Base-by-base conservation (phyloP, 2,329 filamentous ascomycete genomes). In the Trichophyton verrucosum region DNA sequence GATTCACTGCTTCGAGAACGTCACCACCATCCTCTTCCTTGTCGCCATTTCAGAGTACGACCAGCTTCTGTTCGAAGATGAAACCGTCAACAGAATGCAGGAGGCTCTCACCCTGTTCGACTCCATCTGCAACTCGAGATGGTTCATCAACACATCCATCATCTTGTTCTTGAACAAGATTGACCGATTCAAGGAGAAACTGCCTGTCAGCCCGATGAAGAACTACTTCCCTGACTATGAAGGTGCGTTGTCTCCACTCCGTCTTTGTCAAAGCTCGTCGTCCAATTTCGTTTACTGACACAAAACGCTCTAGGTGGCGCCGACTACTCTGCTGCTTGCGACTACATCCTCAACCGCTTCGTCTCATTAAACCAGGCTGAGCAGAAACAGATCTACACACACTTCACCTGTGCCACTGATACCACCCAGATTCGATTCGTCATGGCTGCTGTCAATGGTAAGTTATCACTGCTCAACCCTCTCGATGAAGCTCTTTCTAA, bases 361-460 rank as follows among this genome's bases (percentile, higher is more conserved):
- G 94, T 97, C 70, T 94, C 89, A 73, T 81, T 99, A 73, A 99
- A 99, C 80, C 94, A 97, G 78, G 92, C 96, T 75, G 94, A 97
- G 80, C 96, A 91, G 60, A 99, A 99, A 82, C 94, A 99, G 76
- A 97, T 99, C 75, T 99, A 99, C 82, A 99, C 94, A 62, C 94
- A 97, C 77, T 99, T 99, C 78, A 99, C 94, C 58, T 97, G 94
- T 75, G 94, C 94, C 64, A 99, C 94, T 57, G 94, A 99, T 74
- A 99, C 94, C 36, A 96, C 94, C 71, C 94, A 99, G 77, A 99
- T 99, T 70, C 87, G 94, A 72, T 97, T 99, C 81, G 94, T 99
- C 77, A 99, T 99, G 94, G 91, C 92, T 64, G 94, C 94, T 68
- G 94, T 99, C 72, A 99, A 99, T 78, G 91, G 91, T 96, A 82